These are phyloP conservation scores for Zygosaccharomyces kombuchaensis DNA, from an alignment of 805 yeast genomes.

Conservation along the genomic window DNA sequence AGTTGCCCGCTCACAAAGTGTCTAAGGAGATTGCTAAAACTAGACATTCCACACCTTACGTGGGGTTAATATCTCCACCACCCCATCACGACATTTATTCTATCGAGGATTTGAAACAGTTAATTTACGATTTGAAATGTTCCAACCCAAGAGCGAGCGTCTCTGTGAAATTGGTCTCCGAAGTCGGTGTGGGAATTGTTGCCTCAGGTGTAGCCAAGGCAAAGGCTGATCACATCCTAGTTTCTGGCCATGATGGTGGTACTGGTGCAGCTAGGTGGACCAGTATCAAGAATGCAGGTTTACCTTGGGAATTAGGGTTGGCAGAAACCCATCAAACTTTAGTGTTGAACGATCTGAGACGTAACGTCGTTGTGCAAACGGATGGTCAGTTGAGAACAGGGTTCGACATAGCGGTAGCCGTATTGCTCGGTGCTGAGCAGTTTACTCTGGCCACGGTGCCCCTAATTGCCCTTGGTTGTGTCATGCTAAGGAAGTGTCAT, in stretches of 20 bases:
- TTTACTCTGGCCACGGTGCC: constrained; percentile 99
- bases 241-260: constrained; percentile 99
- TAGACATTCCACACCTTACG: constrained; percentile 94
- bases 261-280: constrained; percentile 99
- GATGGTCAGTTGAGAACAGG: constrained; percentile 98
- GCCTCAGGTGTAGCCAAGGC: constrained; percentile 99
- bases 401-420: constrained; percentile 93
- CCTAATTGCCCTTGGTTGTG: constrained; percentile 94
- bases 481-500: constrained; percentile 94
- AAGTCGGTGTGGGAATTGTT: constrained; percentile 98
- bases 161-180: constrained; percentile 93
- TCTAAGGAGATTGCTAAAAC: constrained; percentile 85
- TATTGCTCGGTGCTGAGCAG: constrained; percentile 95
- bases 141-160: constrained; percentile 96
- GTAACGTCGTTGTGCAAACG: constrained; percentile 93
- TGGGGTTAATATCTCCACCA: constrained; percentile 95
- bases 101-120: constrained; percentile 94
- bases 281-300: constrained; percentile 93
- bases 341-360: constrained; percentile 92
- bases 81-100: constrained; percentile 99
- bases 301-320: constrained; percentile 97
- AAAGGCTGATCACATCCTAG: constrained; percentile 91
- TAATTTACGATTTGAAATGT: constrained; percentile 93
- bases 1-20: constrained; percentile 91
- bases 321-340: constrained; percentile 98